Evolutionary conservation across 495 filamentous ascomycete genomes (phyloP).

Genomic region (Xylaria cubensis): DNA sequence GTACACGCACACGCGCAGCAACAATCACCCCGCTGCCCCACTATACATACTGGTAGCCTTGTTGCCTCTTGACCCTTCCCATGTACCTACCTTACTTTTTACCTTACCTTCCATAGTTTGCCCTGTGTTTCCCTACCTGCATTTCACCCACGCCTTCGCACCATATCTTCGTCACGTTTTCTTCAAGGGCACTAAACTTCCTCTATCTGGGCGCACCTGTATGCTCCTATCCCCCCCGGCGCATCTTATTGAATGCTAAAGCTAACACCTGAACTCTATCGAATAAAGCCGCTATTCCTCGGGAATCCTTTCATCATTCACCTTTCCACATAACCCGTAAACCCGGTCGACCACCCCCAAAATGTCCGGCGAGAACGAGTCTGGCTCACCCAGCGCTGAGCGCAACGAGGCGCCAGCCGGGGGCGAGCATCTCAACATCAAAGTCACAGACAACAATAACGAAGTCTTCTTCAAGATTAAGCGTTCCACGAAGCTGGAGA

Average conservation of each 20-base stretch:
- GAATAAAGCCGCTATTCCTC: not conserved
- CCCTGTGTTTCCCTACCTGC: not conserved
- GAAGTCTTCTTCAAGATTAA: conserved; percentile 99
- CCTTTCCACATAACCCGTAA: not conserved
- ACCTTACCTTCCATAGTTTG: not conserved
- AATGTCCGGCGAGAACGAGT: conserved; percentile 62
- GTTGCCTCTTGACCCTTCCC: conserved; percentile 1
- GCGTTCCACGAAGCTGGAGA: conserved; percentile 92
- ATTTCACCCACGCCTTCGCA: not conserved
- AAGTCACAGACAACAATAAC: conserved; percentile 99
- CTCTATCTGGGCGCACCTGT: not conserved
- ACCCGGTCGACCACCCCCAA: conserved; percentile 24
- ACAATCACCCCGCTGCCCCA: conserved; percentile 19
- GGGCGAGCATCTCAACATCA: conserved; percentile 95
- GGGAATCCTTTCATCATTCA: not conserved
- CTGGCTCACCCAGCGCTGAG: conserved; percentile 65
- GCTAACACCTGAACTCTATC: not conserved
- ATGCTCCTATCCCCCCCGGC: not conserved
- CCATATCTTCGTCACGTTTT: not conserved
- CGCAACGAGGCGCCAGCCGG: conserved; percentile 46
- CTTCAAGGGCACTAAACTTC: not conserved
- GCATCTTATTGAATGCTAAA: not conserved
- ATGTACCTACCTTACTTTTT: not conserved
- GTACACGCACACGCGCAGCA: not conserved
- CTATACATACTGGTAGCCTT: conserved; percentile 18